These are phyloP conservation scores for Mycosphaerelloides madeirae DNA, from an alignment of 2,329 filamentous ascomycete genomes.

Conservation along the genomic window DNA sequence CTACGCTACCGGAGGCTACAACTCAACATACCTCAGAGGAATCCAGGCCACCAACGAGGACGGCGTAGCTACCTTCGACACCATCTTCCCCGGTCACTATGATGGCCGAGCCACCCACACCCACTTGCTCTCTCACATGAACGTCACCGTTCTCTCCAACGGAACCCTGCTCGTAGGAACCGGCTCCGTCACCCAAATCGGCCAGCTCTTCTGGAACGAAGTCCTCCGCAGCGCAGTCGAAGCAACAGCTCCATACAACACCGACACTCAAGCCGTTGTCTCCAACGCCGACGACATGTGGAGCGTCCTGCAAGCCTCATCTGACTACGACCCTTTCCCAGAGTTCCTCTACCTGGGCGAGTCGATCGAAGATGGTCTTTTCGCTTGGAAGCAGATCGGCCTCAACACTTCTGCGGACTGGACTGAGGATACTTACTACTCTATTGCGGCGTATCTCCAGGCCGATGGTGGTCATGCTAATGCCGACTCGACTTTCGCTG, in stretches of 20 bases:
- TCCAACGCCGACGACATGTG: conserved; percentile 48
- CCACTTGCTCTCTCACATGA: conserved; percentile 37
- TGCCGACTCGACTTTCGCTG: conserved; percentile 11
- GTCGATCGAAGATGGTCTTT: conserved; percentile 46
- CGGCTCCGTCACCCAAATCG: conserved; percentile 53
- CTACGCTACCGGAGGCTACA: conserved; percentile 28
- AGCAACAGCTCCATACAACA: conserved; percentile 41
- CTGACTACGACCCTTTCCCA: conserved; percentile 52
- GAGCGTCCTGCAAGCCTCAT: conserved; percentile 44
- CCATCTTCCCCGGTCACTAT: conserved; percentile 46
- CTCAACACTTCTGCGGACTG: conserved; percentile 37
- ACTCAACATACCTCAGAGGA: conserved; percentile 39
- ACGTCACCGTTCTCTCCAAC: conserved; percentile 39
- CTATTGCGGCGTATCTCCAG: conserved; percentile 17
- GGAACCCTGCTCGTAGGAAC: conserved; percentile 46
- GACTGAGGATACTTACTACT: conserved; percentile 16
- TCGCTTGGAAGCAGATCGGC: conserved; percentile 52
- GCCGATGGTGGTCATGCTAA: conserved; percentile 21
- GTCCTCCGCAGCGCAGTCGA: conserved; percentile 52
- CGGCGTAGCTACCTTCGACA: conserved; percentile 41
- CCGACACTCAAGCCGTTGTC: conserved; percentile 41
- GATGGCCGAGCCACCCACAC: conserved; percentile 40
- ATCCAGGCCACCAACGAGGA: conserved; percentile 38
- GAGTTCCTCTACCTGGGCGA: conserved; percentile 57
- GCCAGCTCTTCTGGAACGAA: conserved; percentile 62